Conservation (phyloP, 148 eudicot genomes). For the Diospyros kaki region DNA sequence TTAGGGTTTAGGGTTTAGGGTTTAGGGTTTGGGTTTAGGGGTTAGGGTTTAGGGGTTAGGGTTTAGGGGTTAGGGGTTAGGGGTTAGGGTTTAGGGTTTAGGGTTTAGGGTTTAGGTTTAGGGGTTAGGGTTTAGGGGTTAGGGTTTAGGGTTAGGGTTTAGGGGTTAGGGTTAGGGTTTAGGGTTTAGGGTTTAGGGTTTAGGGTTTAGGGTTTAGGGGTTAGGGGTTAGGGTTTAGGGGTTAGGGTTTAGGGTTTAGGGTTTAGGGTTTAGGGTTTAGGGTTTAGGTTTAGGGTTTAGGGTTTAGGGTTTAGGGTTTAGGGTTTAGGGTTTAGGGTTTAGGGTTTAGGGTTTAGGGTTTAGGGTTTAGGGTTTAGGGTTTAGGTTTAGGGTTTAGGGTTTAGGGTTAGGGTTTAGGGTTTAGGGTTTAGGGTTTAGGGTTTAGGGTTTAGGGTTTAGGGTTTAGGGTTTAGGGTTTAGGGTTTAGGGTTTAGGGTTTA, state of each 20-base stretch:
- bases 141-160: too few relatives aligned
- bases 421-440: slow-evolving; percentile 10
- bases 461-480: slow-evolving; percentile 18
- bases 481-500: slow-evolving; percentile 18
- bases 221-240: too few relatives aligned
- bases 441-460: not conserved
- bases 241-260: slow-evolving; percentile 19
- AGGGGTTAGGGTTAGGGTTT: too few relatives aligned
- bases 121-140: too few relatives aligned
- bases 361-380: not conserved
- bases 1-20: slow-evolving; percentile 18
- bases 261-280: slow-evolving; percentile 19
- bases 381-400: slow-evolving; percentile 7
- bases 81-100: too few relatives aligned
- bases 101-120: slow-evolving; percentile 9
- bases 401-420: slow-evolving; percentile 10
- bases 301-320: slow-evolving; percentile 9
- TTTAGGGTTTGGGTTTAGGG: too few relatives aligned
- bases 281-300: slow-evolving; percentile 12
- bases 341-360: not conserved
- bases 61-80: too few relatives aligned
- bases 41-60: too few relatives aligned
- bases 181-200: slow-evolving; percentile 18
- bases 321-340: slow-evolving; percentile 1
- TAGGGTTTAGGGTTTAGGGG: slow-evolving; percentile 11